Base-by-base conservation (phyloP, 2,329 filamentous ascomycete genomes). In the Delphinella strobiligena region DNA sequence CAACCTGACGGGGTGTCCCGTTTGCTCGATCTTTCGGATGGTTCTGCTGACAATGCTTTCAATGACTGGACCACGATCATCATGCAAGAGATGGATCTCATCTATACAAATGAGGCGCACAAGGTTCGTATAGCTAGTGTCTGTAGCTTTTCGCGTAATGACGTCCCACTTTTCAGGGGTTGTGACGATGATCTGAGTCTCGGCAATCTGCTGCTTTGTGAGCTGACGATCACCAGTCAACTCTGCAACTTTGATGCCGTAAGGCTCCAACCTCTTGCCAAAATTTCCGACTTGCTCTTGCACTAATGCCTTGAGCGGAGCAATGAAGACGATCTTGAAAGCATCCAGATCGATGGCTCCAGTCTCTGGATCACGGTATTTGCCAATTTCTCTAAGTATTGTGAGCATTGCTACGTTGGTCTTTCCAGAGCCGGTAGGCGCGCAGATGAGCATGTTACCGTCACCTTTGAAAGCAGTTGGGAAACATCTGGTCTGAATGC, bases 101-200 rank as follows among this genome's bases (percentile, higher is more conserved):
- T 98, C 91, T 45, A 98, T 96, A 56, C 95, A 88, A 42, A 98
- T 81, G 9, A 98, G 72, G 30, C 89, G 81, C 18, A 98, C 91
- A n/a, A 98, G 75, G 52, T 93, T 93, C 12, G 88, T 98, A 62
- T 98, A 98, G 52, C 87, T 93, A 40, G 91, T 76, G 58, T 98
- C 93, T 2, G 89, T 95, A 5, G 89, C 88, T 62, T 98, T 98
- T 62, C 93, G 78, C 4, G 93, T 98, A 51, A 98, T 95, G 50
- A 98, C 89, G 62, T 98, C 91, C 83, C 87, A 98, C 65, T 98
- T 98, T 62, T 98, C 91, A 15, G 91, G 91, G 0, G 91, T 98
- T 1, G 91, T 98, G 43, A 98, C 88, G 51, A 98, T 98, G 51
- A 98, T 80, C 59, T 98, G 89, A 1, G 91, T 98, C 54, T 98